Conservation (phyloP, 2,329 filamentous ascomycete species). For the Diaporthe sp. region DNA sequence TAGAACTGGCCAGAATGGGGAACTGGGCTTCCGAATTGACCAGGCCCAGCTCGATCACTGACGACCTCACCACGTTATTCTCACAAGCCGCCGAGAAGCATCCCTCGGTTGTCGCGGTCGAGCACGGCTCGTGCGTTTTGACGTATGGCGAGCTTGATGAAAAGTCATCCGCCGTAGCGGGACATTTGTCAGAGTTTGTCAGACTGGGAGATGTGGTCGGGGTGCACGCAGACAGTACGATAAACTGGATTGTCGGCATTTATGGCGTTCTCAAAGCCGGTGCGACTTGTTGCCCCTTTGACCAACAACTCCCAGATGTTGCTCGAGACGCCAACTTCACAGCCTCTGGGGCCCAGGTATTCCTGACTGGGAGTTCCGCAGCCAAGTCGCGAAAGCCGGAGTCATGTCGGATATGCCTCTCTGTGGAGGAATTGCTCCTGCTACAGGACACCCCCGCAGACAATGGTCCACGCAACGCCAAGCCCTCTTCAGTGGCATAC, state of each 20-base stretch:
- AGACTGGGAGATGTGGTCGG: conserved; percentile 42
- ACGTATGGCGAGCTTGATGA: not conserved
- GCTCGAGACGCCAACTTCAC: not conserved
- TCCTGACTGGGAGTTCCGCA: not conserved
- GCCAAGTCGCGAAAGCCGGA: not conserved
- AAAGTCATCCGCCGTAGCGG: not conserved
- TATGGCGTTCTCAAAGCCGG: conserved; percentile 47
- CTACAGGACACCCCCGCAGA: no score
- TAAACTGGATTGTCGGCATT: conserved; percentile 49
- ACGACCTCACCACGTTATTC: not conserved
- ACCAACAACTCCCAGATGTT: conserved; percentile 27
- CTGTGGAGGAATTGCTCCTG: not conserved
- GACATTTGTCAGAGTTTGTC: not conserved
- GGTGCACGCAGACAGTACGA: conserved; percentile 45
- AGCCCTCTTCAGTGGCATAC: no score
- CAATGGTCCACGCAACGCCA: no score
- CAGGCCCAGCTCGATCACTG: not conserved
- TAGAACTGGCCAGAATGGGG: not conserved
- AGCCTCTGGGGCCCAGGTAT: not conserved
- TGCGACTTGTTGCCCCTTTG: conserved; percentile 45
- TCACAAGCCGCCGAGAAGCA: not conserved
- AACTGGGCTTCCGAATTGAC: not conserved
- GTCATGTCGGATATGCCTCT: not conserved
- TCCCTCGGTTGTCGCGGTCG: not conserved
- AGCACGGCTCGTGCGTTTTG: not conserved